Base-by-base conservation (phyloP, 139 green algal species). In the Pseudopediastrum boryanum region DNA sequence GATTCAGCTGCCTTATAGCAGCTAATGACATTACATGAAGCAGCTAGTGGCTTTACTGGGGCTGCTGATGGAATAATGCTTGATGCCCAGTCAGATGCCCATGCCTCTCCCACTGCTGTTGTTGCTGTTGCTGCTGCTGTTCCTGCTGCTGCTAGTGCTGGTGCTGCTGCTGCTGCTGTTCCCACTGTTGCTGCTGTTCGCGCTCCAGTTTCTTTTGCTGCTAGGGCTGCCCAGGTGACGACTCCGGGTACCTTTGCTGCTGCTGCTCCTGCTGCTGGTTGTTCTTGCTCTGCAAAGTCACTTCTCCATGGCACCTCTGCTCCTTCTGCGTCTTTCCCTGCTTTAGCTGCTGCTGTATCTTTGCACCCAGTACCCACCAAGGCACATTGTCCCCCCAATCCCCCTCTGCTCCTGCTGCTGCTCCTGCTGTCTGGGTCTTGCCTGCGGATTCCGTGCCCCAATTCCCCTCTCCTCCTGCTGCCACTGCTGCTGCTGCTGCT, bases 271-370 rank as follows among this genome's bases (percentile, higher is more conserved):
- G 3, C 39, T 33, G 65, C 65, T 69, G 25, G 59, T 69, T 69
- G 59, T 69, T 7, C 27, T n/a, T 21, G 3, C 41, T 3, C 59
- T 41, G 25, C 8, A n/a, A n/a, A n/a, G 4, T 19, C 8, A 31
- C 4, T 31, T 69, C 4, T 19, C 41, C 29, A 27, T 56, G 3
- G 50, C 19, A 59, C 65, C 56, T 39, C 65, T 56, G 65, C 65
- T 58, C 10, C 39, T 74, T 39, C 65, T 74, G 65, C 6, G 42
- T 25, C 9, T 25, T 71, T 25, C 50, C 29, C 59, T 56, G 3
- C 65, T 74, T 39, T 42, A 39, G 65, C 65, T 58, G 39, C 39
- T 74, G 65, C 65, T 74, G 65, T 12, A 38, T 25, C 9, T 25
- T 71, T 25, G 59, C 8, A 23, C 27, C 23, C 29, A 69, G 59